Base-by-base conservation (phyloP, 2,329 filamentous ascomycete genomes). In the Gremmenia infestans region DNA sequence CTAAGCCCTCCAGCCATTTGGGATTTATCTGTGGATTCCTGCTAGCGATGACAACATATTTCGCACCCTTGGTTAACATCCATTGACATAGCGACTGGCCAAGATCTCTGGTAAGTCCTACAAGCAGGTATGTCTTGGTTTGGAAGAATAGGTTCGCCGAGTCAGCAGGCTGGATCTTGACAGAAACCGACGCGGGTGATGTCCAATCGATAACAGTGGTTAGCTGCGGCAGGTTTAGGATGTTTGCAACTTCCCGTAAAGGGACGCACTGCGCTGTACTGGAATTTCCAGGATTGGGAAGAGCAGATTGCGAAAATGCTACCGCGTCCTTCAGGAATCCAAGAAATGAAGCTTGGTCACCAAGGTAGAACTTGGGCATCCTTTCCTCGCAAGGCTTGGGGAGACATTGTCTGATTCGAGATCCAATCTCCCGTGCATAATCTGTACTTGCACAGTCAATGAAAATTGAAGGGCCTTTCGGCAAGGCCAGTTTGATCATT, bases 1-100 rank as follows among this genome's bases (percentile, higher is more conserved):
- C 17, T n/a, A 68, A 50, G 14, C 48, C 40, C 9, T 64, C 53
- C 12, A 71, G 35, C 62, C 66, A 72, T 2, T 35, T 50, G 2
- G 62, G 39, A n/a, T 72, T 63, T 2, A 76, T 56, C 2, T 68
- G 61, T 2, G 74, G 72, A 14, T 67, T 68, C 0, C 76, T 71
- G 48, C 73, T 76, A 0, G 72, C 69, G 2, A 79, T 36, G 0
- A 67, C 70, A 1, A 77, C 28, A 45, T 71, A 55, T 12, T 67
- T 56, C 0, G 73, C 75, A 0, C 74, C 75, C 15, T 66, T 63
- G 0, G 47, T 49, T 0, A 72, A 64, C 74, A 77, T 76, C 71
- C 72, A 77, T 22, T 68, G 49, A 37, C 67, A 70, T 0, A 76
- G 63, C 0, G 72, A 72, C 8, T 65, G 66, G 0, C 73, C 75